These are phyloP conservation scores for Scutellaria baicalensis DNA, from an alignment of 257 asterid species.

Conservation along the genomic window DNA sequence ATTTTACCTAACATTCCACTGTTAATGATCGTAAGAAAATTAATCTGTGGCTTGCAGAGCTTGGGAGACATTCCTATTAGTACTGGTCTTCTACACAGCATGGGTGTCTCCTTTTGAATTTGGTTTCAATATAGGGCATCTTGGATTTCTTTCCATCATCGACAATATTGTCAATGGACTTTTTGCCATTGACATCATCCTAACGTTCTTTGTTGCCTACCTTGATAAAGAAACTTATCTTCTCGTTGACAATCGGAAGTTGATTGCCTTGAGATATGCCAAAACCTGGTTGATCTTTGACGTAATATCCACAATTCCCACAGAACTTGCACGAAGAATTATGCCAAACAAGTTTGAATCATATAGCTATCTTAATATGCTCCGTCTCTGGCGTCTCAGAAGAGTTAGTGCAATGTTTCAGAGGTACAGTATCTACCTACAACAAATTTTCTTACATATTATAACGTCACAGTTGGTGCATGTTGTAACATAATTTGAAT, in stretches of 20 bases:
- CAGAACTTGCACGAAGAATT: constrained; percentile 31
- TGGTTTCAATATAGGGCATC: constrained; percentile 42
- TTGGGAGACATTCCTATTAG: constrained; percentile 50
- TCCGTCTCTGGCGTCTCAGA: constrained; percentile 85
- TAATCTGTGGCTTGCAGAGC: constrained; percentile 29
- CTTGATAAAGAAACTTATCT: constrained; percentile 52
- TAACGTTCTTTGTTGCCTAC: constrained; percentile 79
- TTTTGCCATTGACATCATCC: constrained; percentile 55
- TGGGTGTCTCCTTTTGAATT: constrained; percentile 74
- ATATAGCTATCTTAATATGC: constrained; percentile 55
- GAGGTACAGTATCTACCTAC: constrained; percentile 26
- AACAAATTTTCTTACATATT: neutral
- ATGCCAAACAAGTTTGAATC: constrained; percentile 30
- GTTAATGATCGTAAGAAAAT: neutral
- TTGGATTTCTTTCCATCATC: constrained; percentile 28
- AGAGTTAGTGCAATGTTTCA: constrained; percentile 70
- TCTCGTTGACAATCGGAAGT: constrained; percentile 43
- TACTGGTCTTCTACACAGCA: constrained; percentile 75
- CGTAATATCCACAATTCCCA: constrained; percentile 59
- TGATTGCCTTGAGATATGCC: constrained; percentile 50
- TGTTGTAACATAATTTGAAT: no score
- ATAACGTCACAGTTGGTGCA: no score
- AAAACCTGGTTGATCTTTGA: constrained; percentile 58
- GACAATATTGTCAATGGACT: constrained; percentile 58
- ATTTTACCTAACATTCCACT: neutral